Base-by-base conservation (phyloP, 2,329 filamentous ascomycete species). In the Truncatella angustata region DNA sequence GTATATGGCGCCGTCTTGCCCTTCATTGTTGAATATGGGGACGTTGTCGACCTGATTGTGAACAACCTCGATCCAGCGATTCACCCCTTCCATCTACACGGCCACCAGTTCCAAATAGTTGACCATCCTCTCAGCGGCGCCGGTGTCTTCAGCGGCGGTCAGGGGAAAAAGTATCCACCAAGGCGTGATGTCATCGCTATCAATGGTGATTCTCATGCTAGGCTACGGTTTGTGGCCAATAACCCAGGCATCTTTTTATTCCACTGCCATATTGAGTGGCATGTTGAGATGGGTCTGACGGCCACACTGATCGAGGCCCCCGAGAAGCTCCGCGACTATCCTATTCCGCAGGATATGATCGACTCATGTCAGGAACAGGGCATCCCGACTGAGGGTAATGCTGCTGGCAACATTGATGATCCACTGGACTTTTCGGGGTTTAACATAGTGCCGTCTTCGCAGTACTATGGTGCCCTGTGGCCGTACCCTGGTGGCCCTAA, bases 181-280 rank as follows among this genome's bases (percentile, higher is more conserved):
- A 58, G 60, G 57, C 66, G 71, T 43, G 73, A 76, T 52, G 73
- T 69, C 3, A 55, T 76, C 9, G 35, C 60, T 42, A 61, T 77
- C 54, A 70, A 71, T 56, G 60, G 67, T 44, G 64, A 70, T 50
- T 77, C 74, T 37, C 75, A 77, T 57, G 71, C 74, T 21, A 74
- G 82, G 14, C 62, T 83, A 26, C 77, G 79, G 18, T 81, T 81
- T 66, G 62, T 67, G 53, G 73, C 76, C 2, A 69, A 74, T 45
- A 81, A 82, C 60, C 78, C 80, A 0, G 80, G 80, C 18, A 71
- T 79, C 24, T 82, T 77, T 68, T 63, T 82, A 32, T 75, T 82
- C 66, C 80, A 83, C 64, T 83, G 80, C 66, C 80, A 84, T 63
- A 80, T 84, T 49, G 79, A 81, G 58, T 84, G 79, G 81, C 83